These are phyloP conservation scores for Isochrysis galbana DNA, from an alignment of 78 protist genomes.

Conservation along the genomic window DNA sequence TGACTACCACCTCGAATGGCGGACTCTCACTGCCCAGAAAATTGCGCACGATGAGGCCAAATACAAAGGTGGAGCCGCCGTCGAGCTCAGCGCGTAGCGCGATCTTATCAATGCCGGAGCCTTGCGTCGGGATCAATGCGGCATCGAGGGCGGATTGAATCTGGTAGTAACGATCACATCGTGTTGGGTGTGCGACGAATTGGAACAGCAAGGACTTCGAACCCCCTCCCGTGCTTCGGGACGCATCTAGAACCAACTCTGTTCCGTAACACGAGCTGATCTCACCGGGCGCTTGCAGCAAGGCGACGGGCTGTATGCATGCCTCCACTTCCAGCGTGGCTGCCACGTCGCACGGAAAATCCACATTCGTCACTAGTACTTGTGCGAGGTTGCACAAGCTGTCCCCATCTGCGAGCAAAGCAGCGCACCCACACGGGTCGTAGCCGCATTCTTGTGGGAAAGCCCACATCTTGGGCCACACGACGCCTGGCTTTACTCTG, in stretches of 20 bases:
- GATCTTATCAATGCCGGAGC: not conserved
- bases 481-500: not conserved
- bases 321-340: not conserved
- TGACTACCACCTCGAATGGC: no score
- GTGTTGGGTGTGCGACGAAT: not conserved
- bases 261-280: not conserved
- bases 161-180: not conserved
- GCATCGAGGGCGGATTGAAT: not conserved
- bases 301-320: not conserved
- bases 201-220: not conserved
- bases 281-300: not conserved
- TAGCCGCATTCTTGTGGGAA: not conserved
- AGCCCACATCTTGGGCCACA: not conserved
- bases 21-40: not conserved
- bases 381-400: not conserved
- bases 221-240: not conserved
- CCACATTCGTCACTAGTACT: not conserved
- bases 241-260: not conserved
- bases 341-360: not conserved
- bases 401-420: not conserved
- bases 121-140: not conserved
- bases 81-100: not conserved
- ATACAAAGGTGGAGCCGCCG: not conserved
- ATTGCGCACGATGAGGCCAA: not conserved
- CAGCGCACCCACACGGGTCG: not conserved